Percentiles rank a stretch among this genome's conserved stretches.
Evolutionary conservation across 1,284 basidiomycete species (phyloP).

Genomic region (Puccinia triticina): DNA sequence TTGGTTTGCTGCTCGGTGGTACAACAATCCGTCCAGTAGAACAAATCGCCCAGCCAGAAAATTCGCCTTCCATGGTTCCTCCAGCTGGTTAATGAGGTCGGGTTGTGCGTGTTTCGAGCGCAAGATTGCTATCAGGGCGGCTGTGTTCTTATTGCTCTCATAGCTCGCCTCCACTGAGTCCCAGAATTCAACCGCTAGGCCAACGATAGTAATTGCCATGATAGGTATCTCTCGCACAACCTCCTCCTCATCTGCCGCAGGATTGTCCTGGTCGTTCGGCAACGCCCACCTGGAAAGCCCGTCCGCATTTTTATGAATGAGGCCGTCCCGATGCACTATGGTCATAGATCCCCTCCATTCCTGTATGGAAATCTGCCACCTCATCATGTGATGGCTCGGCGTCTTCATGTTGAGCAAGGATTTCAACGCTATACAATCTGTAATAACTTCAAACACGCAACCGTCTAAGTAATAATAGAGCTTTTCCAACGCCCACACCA

Average conservation of each 20-base stretch:
- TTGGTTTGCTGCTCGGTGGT: not conserved
- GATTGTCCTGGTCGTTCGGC: not conserved
- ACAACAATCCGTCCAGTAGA: not conserved
- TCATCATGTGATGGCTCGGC: not conserved
- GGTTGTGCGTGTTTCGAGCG: not conserved
- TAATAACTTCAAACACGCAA: slow-evolving; percentile 13
- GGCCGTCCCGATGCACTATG: not conserved
- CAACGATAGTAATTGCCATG: not conserved
- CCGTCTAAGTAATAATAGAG: too few relatives aligned
- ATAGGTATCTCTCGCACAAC: not conserved
- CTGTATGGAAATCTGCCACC: slow-evolving; percentile 9
- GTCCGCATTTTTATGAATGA: slow-evolving; percentile 20
- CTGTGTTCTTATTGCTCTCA: not conserved
- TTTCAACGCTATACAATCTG: slow-evolving; percentile 6
- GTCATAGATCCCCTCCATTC: slow-evolving; percentile 24
- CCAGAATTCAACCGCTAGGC: not conserved
- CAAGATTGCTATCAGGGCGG: not conserved
- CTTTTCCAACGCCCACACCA: slow-evolving; percentile 4
- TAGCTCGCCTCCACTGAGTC: too few relatives aligned
- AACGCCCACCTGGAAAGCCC: too few relatives aligned
- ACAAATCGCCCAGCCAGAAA: not conserved
- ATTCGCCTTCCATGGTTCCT: too few relatives aligned
- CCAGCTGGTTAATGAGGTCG: not conserved
- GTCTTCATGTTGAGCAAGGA: slow-evolving; percentile 22
- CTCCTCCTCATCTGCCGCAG: not conserved